phyloP scores from a whole-genome alignment of 2,329 filamentous ascomycete species.

The Penicillium thymicola region DNA sequence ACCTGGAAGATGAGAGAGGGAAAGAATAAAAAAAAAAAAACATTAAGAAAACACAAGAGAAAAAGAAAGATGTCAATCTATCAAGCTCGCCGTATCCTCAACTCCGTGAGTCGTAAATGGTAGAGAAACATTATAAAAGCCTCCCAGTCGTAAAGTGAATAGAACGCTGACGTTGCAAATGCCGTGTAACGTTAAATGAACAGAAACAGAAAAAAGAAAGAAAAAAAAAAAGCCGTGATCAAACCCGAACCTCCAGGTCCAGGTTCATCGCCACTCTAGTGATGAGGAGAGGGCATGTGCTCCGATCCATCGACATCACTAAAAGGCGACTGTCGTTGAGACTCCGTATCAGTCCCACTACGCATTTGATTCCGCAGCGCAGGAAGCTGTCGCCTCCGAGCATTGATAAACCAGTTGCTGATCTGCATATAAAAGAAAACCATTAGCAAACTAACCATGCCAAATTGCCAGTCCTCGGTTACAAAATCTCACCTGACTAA shows the following conservation, averaged over 20 bases:
- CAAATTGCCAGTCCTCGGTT: neutral
- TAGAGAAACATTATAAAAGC: constrained; percentile 2
- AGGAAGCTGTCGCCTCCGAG: constrained; percentile 47
- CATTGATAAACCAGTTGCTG: constrained; percentile 55
- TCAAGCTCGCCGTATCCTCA: constrained; percentile 14
- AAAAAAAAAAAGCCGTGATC: constrained; percentile 12
- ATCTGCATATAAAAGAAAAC: constrained; percentile 35
- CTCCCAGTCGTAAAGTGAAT: constrained; percentile 20
- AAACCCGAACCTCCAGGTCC: neutral
- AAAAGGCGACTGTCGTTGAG: constrained; percentile 34
- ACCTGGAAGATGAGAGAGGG: constrained; percentile 5
- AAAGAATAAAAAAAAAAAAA: neutral
- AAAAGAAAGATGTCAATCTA: constrained; percentile 23
- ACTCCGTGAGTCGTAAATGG: constrained; percentile 20
- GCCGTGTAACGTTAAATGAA: constrained; percentile 14
- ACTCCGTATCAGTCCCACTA: constrained; percentile 31
- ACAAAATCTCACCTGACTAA: constrained; percentile 55
- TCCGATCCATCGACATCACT: constrained; percentile 35
- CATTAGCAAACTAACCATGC: constrained; percentile 2
- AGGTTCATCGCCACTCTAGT: constrained; percentile 9
- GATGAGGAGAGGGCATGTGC: constrained; percentile 30
- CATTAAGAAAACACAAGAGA: neutral
- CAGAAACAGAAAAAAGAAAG: neutral
- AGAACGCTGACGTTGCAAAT: constrained; percentile 20
- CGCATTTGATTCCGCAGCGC: constrained; percentile 46